A percentile compares a stretch with the other conserved stretches of the same genome.
Evolutionary conservation across 352 stramenopile species (phyloP).

Genomic region (Pythium folliculosum): DNA sequence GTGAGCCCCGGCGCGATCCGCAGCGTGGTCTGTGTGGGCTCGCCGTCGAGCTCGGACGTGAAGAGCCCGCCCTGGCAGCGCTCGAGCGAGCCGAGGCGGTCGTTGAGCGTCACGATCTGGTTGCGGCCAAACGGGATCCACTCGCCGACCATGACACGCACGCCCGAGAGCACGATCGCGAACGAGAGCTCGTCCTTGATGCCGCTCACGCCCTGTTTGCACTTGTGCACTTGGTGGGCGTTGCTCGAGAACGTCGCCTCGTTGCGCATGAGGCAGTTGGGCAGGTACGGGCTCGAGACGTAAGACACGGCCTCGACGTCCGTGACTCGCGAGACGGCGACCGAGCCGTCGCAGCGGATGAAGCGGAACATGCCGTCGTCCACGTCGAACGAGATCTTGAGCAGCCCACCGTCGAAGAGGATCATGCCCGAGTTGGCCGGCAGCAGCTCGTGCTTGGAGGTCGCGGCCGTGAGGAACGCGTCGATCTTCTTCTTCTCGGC

Average conservation of each 20-base stretch:
- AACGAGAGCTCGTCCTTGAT: slow-evolving; percentile 95
- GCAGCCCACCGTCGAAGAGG: slow-evolving; percentile 87
- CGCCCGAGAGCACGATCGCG: slow-evolving; percentile 96
- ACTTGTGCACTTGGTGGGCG: slow-evolving; percentile 89
- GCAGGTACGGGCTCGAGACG: slow-evolving; percentile 96
- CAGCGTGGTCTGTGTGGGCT: slow-evolving; percentile 83
- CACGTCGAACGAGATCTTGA: slow-evolving; percentile 92
- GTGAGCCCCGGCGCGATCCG: slow-evolving; percentile 90
- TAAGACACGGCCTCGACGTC: slow-evolving; percentile 98
- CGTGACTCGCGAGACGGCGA: slow-evolving; percentile 93
- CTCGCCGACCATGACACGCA: slow-evolving; percentile 97
- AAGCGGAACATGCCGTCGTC: slow-evolving; percentile 90
- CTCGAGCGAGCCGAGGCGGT: slow-evolving; percentile 95
- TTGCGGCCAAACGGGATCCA: slow-evolving; percentile 98
- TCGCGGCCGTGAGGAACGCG: slow-evolving; percentile 47
- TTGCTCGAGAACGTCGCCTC: slow-evolving; percentile 95
- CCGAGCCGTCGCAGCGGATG: slow-evolving; percentile 74
- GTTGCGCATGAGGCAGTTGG: slow-evolving; percentile 93
- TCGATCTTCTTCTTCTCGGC: slow-evolving; percentile 62
- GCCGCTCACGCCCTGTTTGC: slow-evolving; percentile 73
- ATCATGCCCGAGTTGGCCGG: slow-evolving; percentile 84
- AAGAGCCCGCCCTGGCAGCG: slow-evolving; percentile 96
- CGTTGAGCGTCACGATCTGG: slow-evolving; percentile 97
- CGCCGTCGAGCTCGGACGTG: slow-evolving; percentile 91
- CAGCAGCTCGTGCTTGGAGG: slow-evolving; percentile 30